Base-by-base conservation (phyloP, 202 grass and related monocot species). In the Schoenoplectus tabernaemontani region DNA sequence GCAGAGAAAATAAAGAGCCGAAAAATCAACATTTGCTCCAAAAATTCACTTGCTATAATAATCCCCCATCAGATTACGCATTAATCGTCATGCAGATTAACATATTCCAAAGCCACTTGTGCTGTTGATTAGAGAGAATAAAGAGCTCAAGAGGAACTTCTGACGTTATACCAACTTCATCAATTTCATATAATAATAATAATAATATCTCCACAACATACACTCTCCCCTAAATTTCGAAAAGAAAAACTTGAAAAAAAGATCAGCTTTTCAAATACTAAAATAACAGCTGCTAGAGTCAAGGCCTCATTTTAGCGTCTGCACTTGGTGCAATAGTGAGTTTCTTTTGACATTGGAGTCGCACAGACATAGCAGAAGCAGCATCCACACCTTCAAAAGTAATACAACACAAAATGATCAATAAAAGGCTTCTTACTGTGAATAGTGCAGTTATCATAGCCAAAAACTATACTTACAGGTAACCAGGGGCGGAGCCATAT, bases 321-420 rank as follows among this genome's bases (percentile, higher is more conserved):
- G 36, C 90, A 97, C 6, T 78, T 93, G 0, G 24, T 13, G 33
- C 93, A 97, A 36, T 47, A 93, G 59, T 93, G 90, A 53, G 2
- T 39, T 28, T 60, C 15, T 30, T 81, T 83, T 17, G 76, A 46
- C 86, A 97, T 87, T 47, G 88, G 93, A 33, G 90, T 74, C 2
- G 86, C 88, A 12, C 93, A 97, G 11, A 51, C 36, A 73, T 97
- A 97, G 68, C 93, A 97, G 85, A 97, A 97, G 76, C 81, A 86
- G 54, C 89, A 88, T 3, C 89, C 73, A 78, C 90, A 97, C 85
- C 90, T 93, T 83, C 81, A 86, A 86, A 84, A 83, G 7, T 82
- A 78, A 87, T 63, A 22, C 44, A 57, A 62, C 23, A 62, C 4
- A 79, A 64, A 83, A 63, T 59, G 20, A 39, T 39, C 0, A 57